Percentiles rank a stretch among this genome's conserved stretches.
Conservation (phyloP, 768 basidiomycete genomes). For the Kwoniella botswanensis region DNA sequence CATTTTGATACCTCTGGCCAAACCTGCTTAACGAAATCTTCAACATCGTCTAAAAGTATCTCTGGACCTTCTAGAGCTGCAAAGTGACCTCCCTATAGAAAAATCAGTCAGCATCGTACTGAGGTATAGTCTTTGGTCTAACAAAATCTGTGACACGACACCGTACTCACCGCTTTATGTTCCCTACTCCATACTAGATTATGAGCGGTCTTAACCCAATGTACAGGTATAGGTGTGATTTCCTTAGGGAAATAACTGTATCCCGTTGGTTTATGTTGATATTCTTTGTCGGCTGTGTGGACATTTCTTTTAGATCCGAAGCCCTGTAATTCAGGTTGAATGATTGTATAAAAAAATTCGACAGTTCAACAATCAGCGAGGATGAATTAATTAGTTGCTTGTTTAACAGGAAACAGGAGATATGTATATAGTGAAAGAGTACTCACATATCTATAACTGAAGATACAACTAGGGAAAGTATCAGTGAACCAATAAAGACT, state of each 20-base stretch:
- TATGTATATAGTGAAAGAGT: background rate
- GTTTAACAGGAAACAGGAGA: no score
- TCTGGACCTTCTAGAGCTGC: constrained; percentile 56
- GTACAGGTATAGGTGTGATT: constrained; percentile 43
- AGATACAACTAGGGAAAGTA: constrained; percentile 49
- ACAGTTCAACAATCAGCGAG: constrained; percentile 1
- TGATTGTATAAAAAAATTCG: background rate
- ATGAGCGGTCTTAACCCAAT: constrained; percentile 50
- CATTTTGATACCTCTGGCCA: constrained; percentile 33
- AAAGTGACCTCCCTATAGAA: constrained; percentile 55
- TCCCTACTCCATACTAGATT: constrained; percentile 52
- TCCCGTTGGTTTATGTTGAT: constrained; percentile 43
- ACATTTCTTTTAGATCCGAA: constrained; percentile 14
- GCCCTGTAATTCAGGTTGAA: background rate
- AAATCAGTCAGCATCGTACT: background rate
- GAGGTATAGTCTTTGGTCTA: background rate
- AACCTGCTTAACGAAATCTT: constrained; percentile 53
- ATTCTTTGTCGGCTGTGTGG: constrained; percentile 15
- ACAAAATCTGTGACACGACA: no score
- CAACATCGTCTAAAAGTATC: constrained; percentile 48
- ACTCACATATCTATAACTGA: constrained; percentile 47
- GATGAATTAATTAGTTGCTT: no score
- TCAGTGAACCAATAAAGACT: constrained; percentile 54
- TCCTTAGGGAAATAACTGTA: constrained; percentile 55
- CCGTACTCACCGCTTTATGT: constrained; percentile 48